Evolutionary conservation across 768 basidiomycete genomes (phyloP).

Genomic region (Pleurotus cornucopiae): DNA sequence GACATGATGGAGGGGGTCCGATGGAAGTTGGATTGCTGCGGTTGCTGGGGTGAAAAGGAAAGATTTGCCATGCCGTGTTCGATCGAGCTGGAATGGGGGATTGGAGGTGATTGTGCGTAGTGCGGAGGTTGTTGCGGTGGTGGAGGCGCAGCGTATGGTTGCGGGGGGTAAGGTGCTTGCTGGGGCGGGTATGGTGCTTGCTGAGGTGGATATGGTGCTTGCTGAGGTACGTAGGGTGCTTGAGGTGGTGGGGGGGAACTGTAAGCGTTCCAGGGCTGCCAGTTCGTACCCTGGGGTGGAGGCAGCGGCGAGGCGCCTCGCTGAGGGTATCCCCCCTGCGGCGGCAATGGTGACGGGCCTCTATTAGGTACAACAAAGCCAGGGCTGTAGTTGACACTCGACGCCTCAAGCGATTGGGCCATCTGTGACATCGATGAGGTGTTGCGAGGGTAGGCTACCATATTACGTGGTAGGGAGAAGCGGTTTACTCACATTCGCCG

Average conservation of each 20-base stretch:
- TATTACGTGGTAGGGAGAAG: slow-evolving; percentile 5
- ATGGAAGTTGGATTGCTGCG: slow-evolving; percentile 16
- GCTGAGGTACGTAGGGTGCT: slow-evolving; percentile 9
- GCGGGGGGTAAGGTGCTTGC: neutral
- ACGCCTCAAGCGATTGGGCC: slow-evolving; percentile 60
- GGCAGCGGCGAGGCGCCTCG: slow-evolving; percentile 20
- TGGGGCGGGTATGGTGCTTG: slow-evolving; percentile 16
- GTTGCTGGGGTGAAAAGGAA: slow-evolving; percentile 13
- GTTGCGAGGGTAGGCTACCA: neutral
- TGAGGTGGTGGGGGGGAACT: slow-evolving; percentile 13
- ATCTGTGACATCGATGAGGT: slow-evolving; percentile 10
- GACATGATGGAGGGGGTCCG: slow-evolving; percentile 17
- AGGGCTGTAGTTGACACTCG: slow-evolving; percentile 42
- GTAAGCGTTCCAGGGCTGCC: slow-evolving; percentile 18
- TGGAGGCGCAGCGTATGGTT: too few relatives aligned
- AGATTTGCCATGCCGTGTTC: slow-evolving; percentile 14
- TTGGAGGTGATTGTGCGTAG: slow-evolving; percentile 13
- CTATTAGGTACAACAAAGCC: slow-evolving; percentile 20
- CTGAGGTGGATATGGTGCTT: slow-evolving; percentile 15
- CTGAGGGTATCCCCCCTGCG: slow-evolving; percentile 9
- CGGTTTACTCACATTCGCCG: slow-evolving; percentile 53
- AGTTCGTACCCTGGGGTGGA: slow-evolving; percentile 18
- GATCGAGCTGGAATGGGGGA: slow-evolving; percentile 7
- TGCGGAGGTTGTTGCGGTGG: slow-evolving; percentile 9
- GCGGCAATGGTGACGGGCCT: slow-evolving; percentile 11